Conservation (phyloP, 2,329 filamentous ascomycete species). For the Alternaria solani region DNA sequence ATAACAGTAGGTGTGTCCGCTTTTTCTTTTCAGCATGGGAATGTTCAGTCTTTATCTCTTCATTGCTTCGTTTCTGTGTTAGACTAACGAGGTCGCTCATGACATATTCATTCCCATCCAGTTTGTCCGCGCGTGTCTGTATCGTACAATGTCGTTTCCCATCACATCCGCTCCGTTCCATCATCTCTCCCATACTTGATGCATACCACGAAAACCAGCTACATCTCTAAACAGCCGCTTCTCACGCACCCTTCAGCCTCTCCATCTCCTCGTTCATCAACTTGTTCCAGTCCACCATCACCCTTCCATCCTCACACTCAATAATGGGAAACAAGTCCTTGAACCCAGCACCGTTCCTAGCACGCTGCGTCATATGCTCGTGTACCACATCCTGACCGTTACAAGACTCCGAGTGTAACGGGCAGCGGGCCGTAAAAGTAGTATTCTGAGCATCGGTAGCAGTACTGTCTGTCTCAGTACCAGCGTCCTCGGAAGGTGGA, state of each 20-base stretch:
- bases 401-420: conserved; percentile 31
- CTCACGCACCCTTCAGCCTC: background rate
- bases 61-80: background rate
- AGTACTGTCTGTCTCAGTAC: background rate
- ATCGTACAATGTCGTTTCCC: background rate
- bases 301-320: conserved; percentile 13
- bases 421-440: conserved; percentile 14
- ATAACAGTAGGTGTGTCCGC: background rate
- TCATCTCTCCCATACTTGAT: background rate
- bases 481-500: background rate
- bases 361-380: conserved; percentile 21
- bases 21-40: background rate
- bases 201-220: background rate
- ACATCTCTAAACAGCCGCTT: too few relatives aligned
- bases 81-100: background rate
- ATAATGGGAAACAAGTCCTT: conserved; percentile 28
- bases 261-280: conserved; percentile 30
- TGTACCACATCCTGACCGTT: conserved; percentile 23
- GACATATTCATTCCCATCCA: background rate
- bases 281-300: conserved; percentile 37
- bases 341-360: conserved; percentile 17
- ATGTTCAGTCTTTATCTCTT: background rate
- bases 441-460: background rate
- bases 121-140: background rate
- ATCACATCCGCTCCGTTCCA: background rate